These are phyloP conservation scores for Fusarium albosuccineum DNA, from an alignment of 2,329 filamentous ascomycete genomes.

Conservation along the genomic window DNA sequence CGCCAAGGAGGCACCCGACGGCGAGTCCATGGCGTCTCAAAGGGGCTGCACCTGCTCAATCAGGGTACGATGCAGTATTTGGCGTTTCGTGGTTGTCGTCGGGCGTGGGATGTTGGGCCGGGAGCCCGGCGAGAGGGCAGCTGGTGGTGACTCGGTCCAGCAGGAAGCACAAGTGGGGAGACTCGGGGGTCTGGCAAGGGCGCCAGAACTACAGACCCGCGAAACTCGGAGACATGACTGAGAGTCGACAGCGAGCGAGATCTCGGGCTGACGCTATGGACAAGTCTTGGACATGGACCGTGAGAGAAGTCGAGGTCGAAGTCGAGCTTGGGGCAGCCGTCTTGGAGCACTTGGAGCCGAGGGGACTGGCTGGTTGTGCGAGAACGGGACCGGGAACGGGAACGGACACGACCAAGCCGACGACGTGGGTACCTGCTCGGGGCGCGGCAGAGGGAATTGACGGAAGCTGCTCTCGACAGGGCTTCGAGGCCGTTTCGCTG, in stretches of 20 bases:
- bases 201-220: slow-evolving; percentile 63
- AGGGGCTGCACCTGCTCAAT: slow-evolving; percentile 12
- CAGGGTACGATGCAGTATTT: slow-evolving; percentile 20
- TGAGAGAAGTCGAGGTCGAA: slow-evolving; percentile 2
- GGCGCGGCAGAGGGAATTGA: slow-evolving; percentile 20
- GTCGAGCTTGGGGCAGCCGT: slow-evolving; percentile 12
- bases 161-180: slow-evolving; percentile 43
- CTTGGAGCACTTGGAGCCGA: slow-evolving; percentile 26
- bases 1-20: slow-evolving; percentile 55
- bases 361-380: slow-evolving; percentile 18
- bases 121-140: slow-evolving; percentile 31
- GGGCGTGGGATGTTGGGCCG: slow-evolving; percentile 26
- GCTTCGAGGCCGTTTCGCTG: not conserved
- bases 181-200: slow-evolving; percentile 58
- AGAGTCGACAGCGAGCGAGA: slow-evolving; percentile 45
- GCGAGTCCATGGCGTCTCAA: slow-evolving; percentile 55
- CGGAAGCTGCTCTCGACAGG: slow-evolving; percentile 10
- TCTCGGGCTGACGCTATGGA: slow-evolving; percentile 44
- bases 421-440: slow-evolving; percentile 33
- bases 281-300: slow-evolving; percentile 20
- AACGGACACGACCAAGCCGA: slow-evolving; percentile 19
- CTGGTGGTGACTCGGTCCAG: slow-evolving; percentile 24
- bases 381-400: slow-evolving; percentile 24
- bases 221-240: slow-evolving; percentile 62
- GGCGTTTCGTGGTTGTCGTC: slow-evolving; percentile 36